Evolutionary conservation across 441 rosid genomes (phyloP).

Genomic region (Brassica balearica): DNA sequence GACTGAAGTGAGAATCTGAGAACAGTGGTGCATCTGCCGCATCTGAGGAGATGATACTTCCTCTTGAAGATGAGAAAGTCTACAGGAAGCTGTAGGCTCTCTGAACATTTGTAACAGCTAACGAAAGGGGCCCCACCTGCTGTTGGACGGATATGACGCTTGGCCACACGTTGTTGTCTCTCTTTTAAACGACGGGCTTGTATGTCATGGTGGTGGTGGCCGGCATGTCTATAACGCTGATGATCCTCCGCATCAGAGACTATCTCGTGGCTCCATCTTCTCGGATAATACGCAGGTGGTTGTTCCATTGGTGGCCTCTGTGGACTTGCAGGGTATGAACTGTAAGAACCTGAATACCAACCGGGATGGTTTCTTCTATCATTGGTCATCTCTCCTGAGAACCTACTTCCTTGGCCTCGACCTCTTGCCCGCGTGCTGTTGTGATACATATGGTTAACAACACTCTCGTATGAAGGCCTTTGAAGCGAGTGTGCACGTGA

Average conservation of each 20-base stretch:
- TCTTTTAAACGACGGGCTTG: constrained; percentile 52
- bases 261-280: constrained; percentile 48
- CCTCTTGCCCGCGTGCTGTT: constrained; percentile 49
- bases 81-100: constrained; percentile 41
- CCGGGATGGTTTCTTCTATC: constrained; percentile 49
- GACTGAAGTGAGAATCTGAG: constrained; percentile 47
- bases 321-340: constrained; percentile 72
- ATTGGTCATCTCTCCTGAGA: constrained; percentile 53
- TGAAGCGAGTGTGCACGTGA: constrained; percentile 53
- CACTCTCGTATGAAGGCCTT: constrained; percentile 44
- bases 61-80: constrained; percentile 47
- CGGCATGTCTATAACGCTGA: constrained; percentile 49
- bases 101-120: constrained; percentile 43
- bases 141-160: constrained; percentile 48
- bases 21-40: constrained; percentile 45
- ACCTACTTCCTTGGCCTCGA: constrained; percentile 49
- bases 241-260: constrained; percentile 53
- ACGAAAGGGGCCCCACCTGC: constrained; percentile 47
- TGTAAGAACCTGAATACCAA: constrained; percentile 49
- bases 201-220: constrained; percentile 41
- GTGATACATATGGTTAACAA: constrained; percentile 55
- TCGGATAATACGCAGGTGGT: constrained; percentile 47
- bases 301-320: constrained; percentile 55
- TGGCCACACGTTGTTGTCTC: constrained; percentile 56
- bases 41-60: constrained; percentile 46